Evolutionary conservation across 2,329 filamentous ascomycete species (phyloP).

Genomic region (Nemania sp.): DNA sequence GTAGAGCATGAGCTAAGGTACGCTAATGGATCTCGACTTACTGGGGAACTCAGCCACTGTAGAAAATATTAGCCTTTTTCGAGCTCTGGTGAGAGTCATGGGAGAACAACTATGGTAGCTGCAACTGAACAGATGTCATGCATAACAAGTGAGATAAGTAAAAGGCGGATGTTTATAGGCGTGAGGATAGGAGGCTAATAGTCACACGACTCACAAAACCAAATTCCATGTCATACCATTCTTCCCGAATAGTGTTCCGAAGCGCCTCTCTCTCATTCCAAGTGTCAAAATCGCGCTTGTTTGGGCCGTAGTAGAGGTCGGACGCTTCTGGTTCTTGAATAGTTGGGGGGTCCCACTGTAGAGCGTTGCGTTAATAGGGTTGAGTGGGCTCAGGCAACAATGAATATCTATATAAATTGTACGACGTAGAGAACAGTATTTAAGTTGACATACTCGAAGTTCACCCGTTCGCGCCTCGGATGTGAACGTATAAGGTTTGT

Average conservation of each 20-base stretch:
- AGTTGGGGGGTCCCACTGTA: not conserved
- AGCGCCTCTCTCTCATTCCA: constrained; percentile 10
- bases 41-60: constrained; percentile 19
- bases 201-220: constrained; percentile 1
- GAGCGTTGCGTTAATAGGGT: not conserved
- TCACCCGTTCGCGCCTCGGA: too few species aligned
- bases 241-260: not conserved
- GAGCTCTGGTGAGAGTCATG: not conserved
- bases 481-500: constrained; percentile 3
- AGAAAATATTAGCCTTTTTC: not conserved
- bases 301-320: not conserved
- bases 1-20: not conserved
- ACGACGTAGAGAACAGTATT: not conserved
- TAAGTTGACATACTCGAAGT: not conserved
- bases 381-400: not conserved
- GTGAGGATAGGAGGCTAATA: not conserved
- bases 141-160: too few species aligned
- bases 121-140: not conserved
- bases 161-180: not conserved
- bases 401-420: not conserved
- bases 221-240: constrained; percentile 14
- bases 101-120: not conserved
- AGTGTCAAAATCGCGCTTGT: not conserved
- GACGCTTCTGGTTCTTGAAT: not conserved
- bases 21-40: not conserved